A percentile compares a stretch with the other conserved stretches of the same genome.
phyloP scores from a whole-genome alignment of 495 filamentous ascomycete species.

The Penicillium nucicola region DNA sequence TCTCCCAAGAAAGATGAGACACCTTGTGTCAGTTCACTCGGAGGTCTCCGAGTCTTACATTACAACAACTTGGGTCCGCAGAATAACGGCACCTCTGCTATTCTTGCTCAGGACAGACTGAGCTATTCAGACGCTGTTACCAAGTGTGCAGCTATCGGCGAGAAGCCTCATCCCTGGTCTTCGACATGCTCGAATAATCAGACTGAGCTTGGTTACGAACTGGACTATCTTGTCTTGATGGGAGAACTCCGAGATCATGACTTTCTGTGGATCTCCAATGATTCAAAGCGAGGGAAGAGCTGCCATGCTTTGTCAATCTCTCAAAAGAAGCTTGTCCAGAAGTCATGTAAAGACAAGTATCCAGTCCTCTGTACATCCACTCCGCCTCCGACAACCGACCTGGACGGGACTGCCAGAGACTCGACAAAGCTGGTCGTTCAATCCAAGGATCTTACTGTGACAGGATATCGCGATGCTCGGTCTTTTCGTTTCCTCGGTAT shows the following conservation, averaged over 20 bases:
- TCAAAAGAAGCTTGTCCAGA: conserved; percentile 3
- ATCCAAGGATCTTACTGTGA: conserved; percentile 17
- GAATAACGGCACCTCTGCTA: conserved; percentile 29
- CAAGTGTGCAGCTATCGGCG: conserved; percentile 23
- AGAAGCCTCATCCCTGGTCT: conserved; percentile 15
- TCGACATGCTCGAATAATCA: background rate
- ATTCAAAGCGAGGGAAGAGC: background rate
- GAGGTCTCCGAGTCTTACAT: conserved; percentile 21
- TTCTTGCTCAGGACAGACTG: conserved; percentile 17
- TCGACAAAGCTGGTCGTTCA: conserved; percentile 34
- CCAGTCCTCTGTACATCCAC: conserved; percentile 25
- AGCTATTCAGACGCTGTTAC: conserved; percentile 8
- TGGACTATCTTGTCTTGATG: conserved; percentile 24
- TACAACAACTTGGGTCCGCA: conserved; percentile 30
- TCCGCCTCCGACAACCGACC: conserved; percentile 23
- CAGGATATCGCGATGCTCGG: conserved; percentile 49
- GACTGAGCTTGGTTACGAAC: conserved; percentile 15
- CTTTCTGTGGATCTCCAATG: conserved; percentile 16
- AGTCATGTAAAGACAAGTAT: conserved; percentile 12
- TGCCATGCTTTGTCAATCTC: conserved; percentile 18
- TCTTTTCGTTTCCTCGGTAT: conserved; percentile 54
- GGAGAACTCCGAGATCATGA: conserved; percentile 9
- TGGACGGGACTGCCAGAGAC: conserved; percentile 11
- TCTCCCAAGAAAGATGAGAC: background rate
- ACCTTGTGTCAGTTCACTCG: conserved; percentile 8